Percentiles rank a stretch among this genome's conserved stretches.
Evolutionary conservation across 2,329 filamentous ascomycete genomes (phyloP).

Genomic region (Colletotrichum eleusines): DNA sequence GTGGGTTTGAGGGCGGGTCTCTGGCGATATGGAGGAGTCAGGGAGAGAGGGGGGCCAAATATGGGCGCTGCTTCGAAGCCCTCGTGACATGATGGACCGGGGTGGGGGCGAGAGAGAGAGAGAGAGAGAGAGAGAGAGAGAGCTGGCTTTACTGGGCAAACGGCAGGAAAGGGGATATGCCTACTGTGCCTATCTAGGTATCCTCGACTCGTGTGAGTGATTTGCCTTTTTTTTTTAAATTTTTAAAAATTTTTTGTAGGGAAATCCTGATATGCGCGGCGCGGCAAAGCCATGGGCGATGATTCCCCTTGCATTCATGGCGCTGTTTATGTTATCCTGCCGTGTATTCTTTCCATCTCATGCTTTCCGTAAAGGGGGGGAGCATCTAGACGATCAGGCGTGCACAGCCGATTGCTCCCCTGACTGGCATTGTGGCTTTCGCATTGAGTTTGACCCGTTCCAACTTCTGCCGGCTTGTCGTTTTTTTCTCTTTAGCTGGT

Average conservation of each 20-base stretch:
- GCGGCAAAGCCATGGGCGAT: neutral
- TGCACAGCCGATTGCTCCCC: neutral
- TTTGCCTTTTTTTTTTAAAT: too few relatives aligned
- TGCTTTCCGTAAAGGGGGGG: too few relatives aligned
- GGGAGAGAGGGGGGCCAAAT: neutral
- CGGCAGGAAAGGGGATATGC: neutral
- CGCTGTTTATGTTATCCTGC: neutral
- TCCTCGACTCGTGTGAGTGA: neutral
- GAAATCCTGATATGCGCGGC: neutral
- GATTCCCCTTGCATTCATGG: neutral
- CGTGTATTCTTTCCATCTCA: too few relatives aligned
- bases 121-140: too few relatives aligned
- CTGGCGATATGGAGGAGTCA: neutral
- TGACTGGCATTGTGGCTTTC: neutral
- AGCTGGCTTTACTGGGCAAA: neutral
- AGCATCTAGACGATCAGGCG: neutral
- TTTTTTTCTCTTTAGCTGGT: neutral
- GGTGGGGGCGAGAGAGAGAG: neutral
- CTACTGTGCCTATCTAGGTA: too few relatives aligned
- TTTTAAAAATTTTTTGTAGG: too few relatives aligned
- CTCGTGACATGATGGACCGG: neutral
- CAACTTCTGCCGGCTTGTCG: neutral
- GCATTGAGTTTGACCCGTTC: slow-evolving; percentile 8
- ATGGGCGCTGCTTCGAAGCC: neutral
- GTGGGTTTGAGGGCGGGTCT: neutral